Evolutionary conservation across 805 yeast species (phyloP), one percentile per base, ranked within the genome.

Genomic region (Lachancea dasiensis): DNA sequence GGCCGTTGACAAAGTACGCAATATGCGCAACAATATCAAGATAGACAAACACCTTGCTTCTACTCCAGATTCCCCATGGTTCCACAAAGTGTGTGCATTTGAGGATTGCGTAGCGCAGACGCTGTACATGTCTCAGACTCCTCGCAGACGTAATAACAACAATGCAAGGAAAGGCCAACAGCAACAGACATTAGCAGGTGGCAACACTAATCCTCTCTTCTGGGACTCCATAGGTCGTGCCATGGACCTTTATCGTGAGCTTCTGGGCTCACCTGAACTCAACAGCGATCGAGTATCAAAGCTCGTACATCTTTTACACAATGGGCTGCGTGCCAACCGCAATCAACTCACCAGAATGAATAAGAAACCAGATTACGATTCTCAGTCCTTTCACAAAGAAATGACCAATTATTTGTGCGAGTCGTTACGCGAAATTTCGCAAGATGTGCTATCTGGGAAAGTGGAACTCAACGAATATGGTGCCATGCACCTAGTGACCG

Each of bases 361-460:
- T 42, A 74, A 74, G 54, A 76, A 76, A 48, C 73, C 79, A 10
- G 81, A 76, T 52, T 72, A 74, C 47, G 81, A 76, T 43, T 70
- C 76, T 19, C 73, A 72, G 41, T 75, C 79, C 9, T 73, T 74
- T 55, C 70, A 67, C 43, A 70, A 68, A 36, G 75, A 73, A 47
- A 72, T 73, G 64, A 74, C 72, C 40, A 63, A 64, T 32, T 65
- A 69, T 43, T 60, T 76, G 25, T 68, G 74, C 39, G 61, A 64
- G 36, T 72, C 79, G 2, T 55, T 75, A 30, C 66, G 77, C 54
- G 72, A 70, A 46, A 69, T 76, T 21, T 67, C 78, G 1, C 67
- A 68, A 24, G 77, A 75, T 47, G 58, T 73, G 24, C 51, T 75
- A 19, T 68, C 66, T 20, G 65, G 66, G 5, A 57, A 65, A 13